Base-by-base conservation (phyloP, 2,329 filamentous ascomycete genomes). In the Trichoderma semiorbis region DNA sequence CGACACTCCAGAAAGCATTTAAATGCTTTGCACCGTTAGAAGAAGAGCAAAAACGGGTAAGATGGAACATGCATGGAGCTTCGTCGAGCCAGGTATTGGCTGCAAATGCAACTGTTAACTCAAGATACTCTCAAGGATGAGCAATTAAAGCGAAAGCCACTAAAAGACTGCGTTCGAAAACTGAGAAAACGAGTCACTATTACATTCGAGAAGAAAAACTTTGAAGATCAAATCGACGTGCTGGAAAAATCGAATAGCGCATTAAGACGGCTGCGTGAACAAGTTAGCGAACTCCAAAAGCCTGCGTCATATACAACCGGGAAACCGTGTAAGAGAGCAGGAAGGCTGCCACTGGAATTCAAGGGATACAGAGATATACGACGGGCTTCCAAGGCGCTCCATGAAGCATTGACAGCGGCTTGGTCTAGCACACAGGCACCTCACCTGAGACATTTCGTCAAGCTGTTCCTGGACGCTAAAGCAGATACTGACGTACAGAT, bases 131-230 rank as follows among this genome's bases (percentile, higher is more conserved):
- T 28, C 3, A 60, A 68, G 65, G 65, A 68, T 7, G 53, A 58
- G 21, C 14, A 60, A 12, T 26, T 68, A 7, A 60, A 60, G n/a
- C 26, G 34, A 10, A 50, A 60, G 3, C 26, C 53, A 2, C 18
- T 67, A 1, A 67, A 58, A 30, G 32, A 67, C 6, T 34, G 32
- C 24, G 21, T 67, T 36, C 64, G 64, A 11, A 57, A 67, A 12
- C 11, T 67, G 21, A 67, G 64, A 39, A 67, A 67, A n/a, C 50
- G 64, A 21, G 64, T 67, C 24, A 39, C 53, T 11, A 58, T 67
- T 21, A 67, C 64, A 1, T 57, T 67, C 24, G 64, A 67, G 11
- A 67, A 58, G 18, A 67, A 39, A 10, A 14, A 24, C 1, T 68
- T 68, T 7, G 65, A 68, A 36, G 34, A 60, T n/a, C 34, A 68